A percentile compares a stretch with the other conserved stretches of the same genome.
Conservation (phyloP, 1,284 basidiomycete genomes). For the Cutaneotrichosporon sp. region DNA sequence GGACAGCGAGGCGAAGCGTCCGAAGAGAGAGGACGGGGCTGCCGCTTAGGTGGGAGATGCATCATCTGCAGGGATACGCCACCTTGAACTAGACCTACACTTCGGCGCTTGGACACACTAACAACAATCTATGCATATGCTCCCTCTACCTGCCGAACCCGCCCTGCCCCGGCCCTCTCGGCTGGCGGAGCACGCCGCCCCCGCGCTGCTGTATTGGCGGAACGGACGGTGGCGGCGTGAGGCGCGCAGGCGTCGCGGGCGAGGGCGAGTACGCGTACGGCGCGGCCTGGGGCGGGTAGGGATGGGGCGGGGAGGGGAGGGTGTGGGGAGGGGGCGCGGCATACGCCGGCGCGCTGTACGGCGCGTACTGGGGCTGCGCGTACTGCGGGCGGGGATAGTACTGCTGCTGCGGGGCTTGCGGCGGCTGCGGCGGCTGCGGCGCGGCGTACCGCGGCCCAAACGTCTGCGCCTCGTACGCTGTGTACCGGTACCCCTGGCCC, state of each 20-base stretch:
- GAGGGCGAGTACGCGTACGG: not conserved
- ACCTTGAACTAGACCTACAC: too few species aligned
- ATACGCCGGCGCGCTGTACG: not conserved
- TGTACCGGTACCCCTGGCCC: not conserved
- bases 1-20: constrained; percentile 14
- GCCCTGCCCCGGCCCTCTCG: not conserved
- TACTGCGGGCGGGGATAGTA: not conserved
- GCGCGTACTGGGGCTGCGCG: not conserved
- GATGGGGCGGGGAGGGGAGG: not conserved
- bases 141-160: not conserved
- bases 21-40: constrained; percentile 13
- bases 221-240: not conserved
- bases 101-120: too few species aligned
- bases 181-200: not conserved
- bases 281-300: not conserved
- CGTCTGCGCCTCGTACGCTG: not conserved
- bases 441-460: not conserved
- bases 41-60: too few species aligned
- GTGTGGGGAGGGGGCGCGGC: not conserved
- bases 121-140: not conserved
- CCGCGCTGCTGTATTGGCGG: not conserved
- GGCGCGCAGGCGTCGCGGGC: not conserved
- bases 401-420: too few species aligned
- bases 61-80: too few species aligned
- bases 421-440: not conserved